Base-by-base conservation (phyloP, 352 stramenopile genomes). In the Phytopythium mirpurense region DNA sequence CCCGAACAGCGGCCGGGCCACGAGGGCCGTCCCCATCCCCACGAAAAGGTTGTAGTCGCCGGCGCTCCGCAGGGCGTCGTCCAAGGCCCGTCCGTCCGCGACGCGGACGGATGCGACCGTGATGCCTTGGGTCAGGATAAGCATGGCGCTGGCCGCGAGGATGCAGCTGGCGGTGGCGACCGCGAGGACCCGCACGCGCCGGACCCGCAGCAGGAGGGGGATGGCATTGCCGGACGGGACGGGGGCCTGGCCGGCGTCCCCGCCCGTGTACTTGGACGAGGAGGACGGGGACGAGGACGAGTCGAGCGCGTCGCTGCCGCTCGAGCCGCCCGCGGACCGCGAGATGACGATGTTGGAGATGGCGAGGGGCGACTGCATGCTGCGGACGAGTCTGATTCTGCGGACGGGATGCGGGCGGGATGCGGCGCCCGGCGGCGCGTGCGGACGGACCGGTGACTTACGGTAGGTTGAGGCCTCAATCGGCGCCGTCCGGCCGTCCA, bases 301-400 rank as follows among this genome's bases (percentile, higher is more conserved):
- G 46, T 77, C 68, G 44, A 77, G 70, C 51, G 72, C 64, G 18
- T 48, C 55, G 50, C 56, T 70, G 56, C 34, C 62, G 65, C 67
- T 65, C 32, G 51, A 62, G 51, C 46, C 37, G 41, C 48, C 62
- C 18, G 37, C 40, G 21, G 72, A 79, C 45, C 74, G 70, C 41
- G 78, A 86, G 37, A 87, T 53, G 23, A 74, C 76, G 56, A 89
- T 87, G 57, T 80, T 74, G 11, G 78, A 89, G 67, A 89, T 70
- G 40, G 72, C 65, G 34, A 89, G 59, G 40, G 78, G 75, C 36
- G 78, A 86, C 38, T 75, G 45, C 78, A 85, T 81, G 21, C 29
- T 37, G 45, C 51, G 23, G 40, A 19, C 19, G 23, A 5, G 29
- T 32, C 29, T 32, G 29, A 32, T 32, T 32, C 35, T 34, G 29